Evolutionary conservation across 1,284 basidiomycete species (phyloP), one percentile per base, ranked within the genome.

Genomic region (Sanguinoderma infundibulare): DNA sequence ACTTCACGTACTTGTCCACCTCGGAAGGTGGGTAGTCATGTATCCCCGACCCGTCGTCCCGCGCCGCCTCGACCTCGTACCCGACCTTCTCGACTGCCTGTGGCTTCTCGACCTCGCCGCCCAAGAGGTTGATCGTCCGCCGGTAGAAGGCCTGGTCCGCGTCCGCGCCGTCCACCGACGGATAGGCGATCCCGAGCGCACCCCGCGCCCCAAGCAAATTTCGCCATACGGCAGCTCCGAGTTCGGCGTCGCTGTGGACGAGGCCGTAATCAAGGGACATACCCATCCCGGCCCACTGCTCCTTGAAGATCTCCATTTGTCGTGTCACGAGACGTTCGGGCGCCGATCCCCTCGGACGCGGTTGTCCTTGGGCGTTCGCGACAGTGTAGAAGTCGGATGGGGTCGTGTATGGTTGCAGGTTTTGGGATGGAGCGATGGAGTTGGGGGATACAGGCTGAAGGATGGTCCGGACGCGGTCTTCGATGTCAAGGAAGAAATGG

Each of bases 401-500:
- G 78, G 44, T 79, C 76, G 59, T 72, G 64, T 51, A 74, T 61
- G 34, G 79, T 70, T 32, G 72, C 69, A 47, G 72, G 40, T 53
- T 67, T 50, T 65, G 52, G 34, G 66, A 8, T 10, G 64, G 34
- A 47, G 64, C 54, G 47, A 60, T 56, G 44, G 53, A 61, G 52
- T 52, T 55, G 40, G 66, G 62, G 7, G 61, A 60, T 5, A 77
- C 79, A 2, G 87, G 88, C 65, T 89, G 87, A 61, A 96, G 86
- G 67, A 98, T 85, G 59, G 87, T 76, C 20, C 96, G 89, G 69
- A 98, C 91, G 62, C 96, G 90, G 70, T 93, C 90, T 73, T 98
- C 97, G 64, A 95, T 86, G 73, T 99, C 95, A 68, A 96, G 83
- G 82, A 99, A 99, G 80, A 97, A 98, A 77, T 98, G 95, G 76